Evolutionary conservation across 2,329 filamentous ascomycete species (phyloP).

Genomic region (Aspergillus fumigatus): DNA sequence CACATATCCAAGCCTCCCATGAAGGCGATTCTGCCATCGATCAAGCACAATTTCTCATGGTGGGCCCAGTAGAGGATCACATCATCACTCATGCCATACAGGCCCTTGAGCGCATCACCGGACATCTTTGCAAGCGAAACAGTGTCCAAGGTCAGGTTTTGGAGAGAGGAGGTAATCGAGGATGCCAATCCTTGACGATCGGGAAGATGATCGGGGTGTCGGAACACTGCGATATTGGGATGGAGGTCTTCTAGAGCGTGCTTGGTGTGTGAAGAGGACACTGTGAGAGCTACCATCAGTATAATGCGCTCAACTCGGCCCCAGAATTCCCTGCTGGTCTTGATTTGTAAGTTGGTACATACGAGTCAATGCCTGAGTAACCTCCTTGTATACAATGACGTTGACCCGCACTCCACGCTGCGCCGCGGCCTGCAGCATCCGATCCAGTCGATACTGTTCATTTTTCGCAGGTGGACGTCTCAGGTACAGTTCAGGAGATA

Average conservation of each 20-base stretch:
- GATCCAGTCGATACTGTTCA: constrained; percentile 77
- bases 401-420: constrained; percentile 79
- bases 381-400: constrained; percentile 89
- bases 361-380: constrained; percentile 74
- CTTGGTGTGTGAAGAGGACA: constrained; percentile 71
- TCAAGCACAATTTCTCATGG: constrained; percentile 81
- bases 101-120: constrained; percentile 65
- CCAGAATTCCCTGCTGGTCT: not conserved
- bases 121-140: constrained; percentile 61
- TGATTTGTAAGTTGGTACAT: constrained; percentile 43
- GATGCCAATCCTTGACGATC: constrained; percentile 64
- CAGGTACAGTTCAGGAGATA: constrained; percentile 81
- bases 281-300: constrained; percentile 24
- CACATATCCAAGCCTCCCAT: constrained; percentile 90
- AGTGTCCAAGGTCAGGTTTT: constrained; percentile 53
- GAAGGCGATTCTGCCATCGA: constrained; percentile 76
- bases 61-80: constrained; percentile 89
- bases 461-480: constrained; percentile 76
- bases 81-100: constrained; percentile 78
- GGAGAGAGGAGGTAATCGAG: constrained; percentile 51
- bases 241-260: constrained; percentile 71
- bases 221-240: constrained; percentile 80
- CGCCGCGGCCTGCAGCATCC: constrained; percentile 75
- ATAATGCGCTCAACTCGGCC: not conserved
- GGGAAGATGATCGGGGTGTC: constrained; percentile 83